Base-by-base conservation (phyloP, 164 flowering plant genomes). In the Tetrastigma voinierianum region DNA sequence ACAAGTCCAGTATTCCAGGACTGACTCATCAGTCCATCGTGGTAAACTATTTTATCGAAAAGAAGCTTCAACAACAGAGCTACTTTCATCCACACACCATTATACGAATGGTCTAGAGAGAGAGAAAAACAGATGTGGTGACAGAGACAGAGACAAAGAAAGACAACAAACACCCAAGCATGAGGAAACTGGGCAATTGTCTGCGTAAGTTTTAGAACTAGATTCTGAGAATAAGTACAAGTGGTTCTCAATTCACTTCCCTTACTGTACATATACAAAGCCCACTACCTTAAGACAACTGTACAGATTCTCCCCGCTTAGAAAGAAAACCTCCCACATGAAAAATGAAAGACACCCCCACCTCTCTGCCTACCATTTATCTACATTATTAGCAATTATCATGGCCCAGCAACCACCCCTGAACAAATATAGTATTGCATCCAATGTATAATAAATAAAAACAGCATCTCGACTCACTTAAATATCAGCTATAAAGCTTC, bases 1-100 rank as follows among this genome's bases (percentile, higher is more conserved):
- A 54, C 73, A 60, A 25, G 67, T 64, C 55, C 47, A 59, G 46
- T 61, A 49, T 67, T 24, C 67, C 74, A 68, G 60, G 65, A 59
- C 75, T 71, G 80, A 77, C 71, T 77, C 78, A 67, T 69, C 78
- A 77, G 71, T 82, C 78, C 80, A 74, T n/a, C n/a, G n/a, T n/a
- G n/a, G 58, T 64, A 72, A 59, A 74, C 52, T 72, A 72, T 74
- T 74, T 65, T 71, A 75, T 77, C 73, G 46, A 45, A 57, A 61
- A 56, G 69, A 71, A 69, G 72, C 67, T 58, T 70, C 68, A 60
- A 51, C 66, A 64, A 66, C 57, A 70, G 59, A 72, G 61, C 69
- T 65, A 61, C 72, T 61, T 61, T 52, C 68, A 59, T 48, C 51
- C n/a, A n/a, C 58, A 63, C 66, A 43, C 65, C 46, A 46, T 61